A percentile compares a stretch with the other conserved stretches of the same genome.
These are phyloP conservation scores for Trametes sp. DNA, from an alignment of 1,284 basidiomycete species.

Conservation along the genomic window DNA sequence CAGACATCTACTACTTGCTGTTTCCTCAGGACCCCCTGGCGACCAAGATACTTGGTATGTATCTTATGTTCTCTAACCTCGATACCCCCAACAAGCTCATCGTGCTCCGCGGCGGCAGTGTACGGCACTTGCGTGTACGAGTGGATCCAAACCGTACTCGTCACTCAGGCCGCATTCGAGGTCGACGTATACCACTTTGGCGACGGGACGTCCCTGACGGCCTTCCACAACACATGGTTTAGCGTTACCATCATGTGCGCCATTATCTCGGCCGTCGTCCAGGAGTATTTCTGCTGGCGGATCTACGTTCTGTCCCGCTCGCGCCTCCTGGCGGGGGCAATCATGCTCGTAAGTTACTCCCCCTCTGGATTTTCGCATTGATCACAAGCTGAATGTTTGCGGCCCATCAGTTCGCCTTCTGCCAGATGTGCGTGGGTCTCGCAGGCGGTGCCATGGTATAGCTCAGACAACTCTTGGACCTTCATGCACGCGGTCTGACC, in stretches of 20 bases:
- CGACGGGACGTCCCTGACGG: slow-evolving; percentile 11
- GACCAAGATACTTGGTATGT: slow-evolving; percentile 10
- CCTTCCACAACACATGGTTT: slow-evolving; percentile 32
- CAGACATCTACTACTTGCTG: slow-evolving; percentile 19
- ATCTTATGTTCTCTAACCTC: not conserved
- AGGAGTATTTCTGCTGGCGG: slow-evolving; percentile 32
- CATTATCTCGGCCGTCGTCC: slow-evolving; percentile 28
- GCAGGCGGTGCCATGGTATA: slow-evolving; percentile 12
- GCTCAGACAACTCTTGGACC: not conserved
- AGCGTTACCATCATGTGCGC: slow-evolving; percentile 32
- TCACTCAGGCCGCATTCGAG: slow-evolving; percentile 25
- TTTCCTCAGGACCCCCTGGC: slow-evolving; percentile 13
- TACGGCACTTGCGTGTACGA: slow-evolving; percentile 25
- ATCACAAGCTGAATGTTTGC: not conserved
- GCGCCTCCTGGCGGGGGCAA: slow-evolving; percentile 13
- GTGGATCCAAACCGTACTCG: slow-evolving; percentile 26
- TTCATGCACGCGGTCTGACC: not conserved
- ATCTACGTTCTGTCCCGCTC: slow-evolving; percentile 30
- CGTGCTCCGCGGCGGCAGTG: no score
- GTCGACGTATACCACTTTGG: slow-evolving; percentile 31
- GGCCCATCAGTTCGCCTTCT: slow-evolving; percentile 15
- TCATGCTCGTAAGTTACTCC: slow-evolving; percentile 19
- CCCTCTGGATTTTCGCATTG: not conserved
- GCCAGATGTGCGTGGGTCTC: slow-evolving; percentile 3
- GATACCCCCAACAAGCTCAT: not conserved